Percentiles rank a stretch among this genome's conserved stretches.
phyloP scores from a whole-genome alignment of 495 filamentous ascomycete genomes.

The Talaromyces ruber region DNA sequence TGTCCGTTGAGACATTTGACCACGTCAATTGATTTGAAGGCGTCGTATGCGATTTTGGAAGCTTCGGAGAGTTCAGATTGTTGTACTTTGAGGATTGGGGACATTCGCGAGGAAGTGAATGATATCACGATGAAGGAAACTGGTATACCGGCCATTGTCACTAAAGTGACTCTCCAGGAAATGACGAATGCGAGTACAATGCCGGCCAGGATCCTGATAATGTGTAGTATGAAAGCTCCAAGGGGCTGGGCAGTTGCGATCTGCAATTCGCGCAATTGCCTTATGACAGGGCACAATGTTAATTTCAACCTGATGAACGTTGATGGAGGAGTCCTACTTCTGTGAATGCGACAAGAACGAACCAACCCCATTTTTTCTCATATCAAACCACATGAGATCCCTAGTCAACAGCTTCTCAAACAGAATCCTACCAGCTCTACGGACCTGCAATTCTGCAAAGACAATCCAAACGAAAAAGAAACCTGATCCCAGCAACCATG shows the following conservation, averaged over 20 bases:
- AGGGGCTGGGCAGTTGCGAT: slow-evolving; percentile 69
- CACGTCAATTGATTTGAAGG: slow-evolving; percentile 67
- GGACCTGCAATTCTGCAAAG: slow-evolving; percentile 76
- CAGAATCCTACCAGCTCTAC: slow-evolving; percentile 49
- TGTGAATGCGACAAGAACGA: slow-evolving; percentile 63
- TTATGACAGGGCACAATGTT: slow-evolving; percentile 20
- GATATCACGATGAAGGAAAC: slow-evolving; percentile 52
- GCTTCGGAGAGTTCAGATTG: slow-evolving; percentile 58
- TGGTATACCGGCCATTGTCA: slow-evolving; percentile 71
- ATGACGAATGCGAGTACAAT: slow-evolving; percentile 64
- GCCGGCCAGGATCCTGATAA: slow-evolving; percentile 51
- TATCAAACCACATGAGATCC: slow-evolving; percentile 80
- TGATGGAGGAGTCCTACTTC: slow-evolving; percentile 45
- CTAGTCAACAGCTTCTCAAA: slow-evolving; percentile 62
- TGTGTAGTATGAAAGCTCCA: slow-evolving; percentile 56
- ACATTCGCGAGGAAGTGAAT: slow-evolving; percentile 50
- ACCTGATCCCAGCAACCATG: slow-evolving; percentile 55
- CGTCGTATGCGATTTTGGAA: slow-evolving; percentile 61
- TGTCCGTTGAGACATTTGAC: slow-evolving; percentile 85
- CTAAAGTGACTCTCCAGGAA: slow-evolving; percentile 78
- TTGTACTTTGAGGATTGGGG: slow-evolving; percentile 59
- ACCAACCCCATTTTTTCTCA: slow-evolving; percentile 58
- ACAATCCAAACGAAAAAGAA: slow-evolving; percentile 62
- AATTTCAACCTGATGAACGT: neutral
- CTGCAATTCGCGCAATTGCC: slow-evolving; percentile 77